phyloP scores from a whole-genome alignment of 163 green algal genomes.

The Scenedesmus sp. region DNA sequence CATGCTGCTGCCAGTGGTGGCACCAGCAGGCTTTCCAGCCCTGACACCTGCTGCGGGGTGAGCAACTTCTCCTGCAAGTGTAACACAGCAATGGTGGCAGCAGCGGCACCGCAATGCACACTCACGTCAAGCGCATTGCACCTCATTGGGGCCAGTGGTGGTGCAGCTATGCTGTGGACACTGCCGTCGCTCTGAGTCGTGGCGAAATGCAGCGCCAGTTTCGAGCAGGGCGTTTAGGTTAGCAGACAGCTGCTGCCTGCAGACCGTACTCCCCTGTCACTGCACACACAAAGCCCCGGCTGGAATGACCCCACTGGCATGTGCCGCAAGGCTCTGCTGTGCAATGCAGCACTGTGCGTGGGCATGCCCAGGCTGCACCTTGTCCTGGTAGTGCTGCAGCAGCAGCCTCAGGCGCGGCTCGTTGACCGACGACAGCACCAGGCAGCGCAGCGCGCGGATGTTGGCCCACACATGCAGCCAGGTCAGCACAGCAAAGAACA shows the following conservation, averaged over 20 bases:
- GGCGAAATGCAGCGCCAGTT: no score
- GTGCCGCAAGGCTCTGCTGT: background rate
- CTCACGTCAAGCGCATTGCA: background rate
- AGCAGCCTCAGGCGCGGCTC: slow-evolving; percentile 72
- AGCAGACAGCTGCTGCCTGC: background rate
- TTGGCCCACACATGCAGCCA: slow-evolving; percentile 84
- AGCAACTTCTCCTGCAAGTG: slow-evolving; percentile 43
- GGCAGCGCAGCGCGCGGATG: slow-evolving; percentile 79
- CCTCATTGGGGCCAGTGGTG: background rate
- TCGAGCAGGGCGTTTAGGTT: no score
- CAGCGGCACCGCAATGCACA: background rate
- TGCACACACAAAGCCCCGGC: background rate
- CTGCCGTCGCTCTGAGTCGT: background rate
- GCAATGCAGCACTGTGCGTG: no score
- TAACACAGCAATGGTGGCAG: background rate
- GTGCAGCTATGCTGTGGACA: background rate
- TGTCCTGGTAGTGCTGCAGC: slow-evolving; percentile 53
- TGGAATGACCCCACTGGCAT: no score
- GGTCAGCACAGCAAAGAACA: slow-evolving; percentile 77
- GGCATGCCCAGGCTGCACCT: background rate
- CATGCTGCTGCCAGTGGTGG: slow-evolving; percentile 4
- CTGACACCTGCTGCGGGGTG: slow-evolving; percentile 21
- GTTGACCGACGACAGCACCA: slow-evolving; percentile 86
- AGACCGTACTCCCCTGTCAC: background rate
- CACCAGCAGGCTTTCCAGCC: slow-evolving; percentile 38